phyloP scores from a whole-genome alignment of 768 basidiomycete species.

The Lyophyllum atratum region DNA sequence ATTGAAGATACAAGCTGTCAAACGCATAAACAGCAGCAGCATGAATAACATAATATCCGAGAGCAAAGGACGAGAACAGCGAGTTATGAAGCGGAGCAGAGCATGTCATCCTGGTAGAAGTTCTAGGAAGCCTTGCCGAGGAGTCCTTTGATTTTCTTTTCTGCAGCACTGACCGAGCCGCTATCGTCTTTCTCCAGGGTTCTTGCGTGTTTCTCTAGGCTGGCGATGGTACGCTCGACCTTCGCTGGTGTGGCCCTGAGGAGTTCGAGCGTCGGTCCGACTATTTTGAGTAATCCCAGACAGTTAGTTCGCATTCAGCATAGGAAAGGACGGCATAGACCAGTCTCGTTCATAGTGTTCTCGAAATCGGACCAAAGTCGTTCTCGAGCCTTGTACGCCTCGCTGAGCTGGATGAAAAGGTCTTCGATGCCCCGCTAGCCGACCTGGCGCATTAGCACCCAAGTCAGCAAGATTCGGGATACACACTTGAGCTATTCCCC shows the following conservation, averaged over 20 bases:
- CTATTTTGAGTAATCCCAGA: conserved; percentile 29
- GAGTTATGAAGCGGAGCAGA: background rate
- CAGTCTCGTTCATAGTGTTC: conserved; percentile 42
- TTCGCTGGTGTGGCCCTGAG: conserved; percentile 49
- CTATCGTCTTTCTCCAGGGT: conserved; percentile 36
- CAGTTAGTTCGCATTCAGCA: conserved; percentile 8
- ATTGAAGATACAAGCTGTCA: background rate
- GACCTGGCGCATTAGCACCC: conserved; percentile 3
- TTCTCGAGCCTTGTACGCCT: conserved; percentile 49
- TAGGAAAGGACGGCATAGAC: conserved; percentile 30
- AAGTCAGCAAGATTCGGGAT: background rate
- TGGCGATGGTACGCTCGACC: conserved; percentile 52
- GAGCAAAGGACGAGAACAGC: background rate
- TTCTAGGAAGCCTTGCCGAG: conserved; percentile 23
- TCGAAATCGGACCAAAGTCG: conserved; percentile 53
- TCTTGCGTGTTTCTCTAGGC: conserved; percentile 56
- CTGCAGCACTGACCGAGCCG: conserved; percentile 20
- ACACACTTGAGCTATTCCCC: conserved; percentile 46
- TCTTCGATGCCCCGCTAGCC: conserved; percentile 42
- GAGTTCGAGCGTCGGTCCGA: conserved; percentile 40
- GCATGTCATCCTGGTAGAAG: background rate
- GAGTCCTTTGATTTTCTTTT: conserved; percentile 31
- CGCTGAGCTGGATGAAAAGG: conserved; percentile 46
- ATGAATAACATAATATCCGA: background rate
- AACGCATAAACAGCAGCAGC: background rate